Percentiles rank a stretch among this genome's conserved stretches.
phyloP scores from a whole-genome alignment of 1,284 basidiomycete species.

The Volvariella surrecta region DNA sequence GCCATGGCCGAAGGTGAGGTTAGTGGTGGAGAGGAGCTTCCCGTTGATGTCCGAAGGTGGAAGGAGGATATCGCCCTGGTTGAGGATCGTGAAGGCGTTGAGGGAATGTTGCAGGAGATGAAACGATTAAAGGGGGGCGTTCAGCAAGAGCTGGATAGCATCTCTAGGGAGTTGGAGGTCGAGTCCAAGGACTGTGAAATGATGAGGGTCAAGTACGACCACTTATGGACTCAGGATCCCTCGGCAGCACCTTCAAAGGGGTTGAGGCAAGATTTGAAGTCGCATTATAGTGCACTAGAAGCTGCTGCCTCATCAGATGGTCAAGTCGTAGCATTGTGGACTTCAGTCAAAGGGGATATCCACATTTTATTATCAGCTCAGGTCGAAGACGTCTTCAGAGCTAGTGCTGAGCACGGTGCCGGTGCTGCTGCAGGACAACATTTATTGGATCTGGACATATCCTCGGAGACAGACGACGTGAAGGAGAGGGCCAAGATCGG shows the following conservation, averaged over 20 bases:
- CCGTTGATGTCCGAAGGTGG: constrained; percentile 69
- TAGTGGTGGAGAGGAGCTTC: constrained; percentile 63
- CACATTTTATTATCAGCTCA: constrained; percentile 54
- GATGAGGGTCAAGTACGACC: constrained; percentile 80
- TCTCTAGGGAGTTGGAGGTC: constrained; percentile 59
- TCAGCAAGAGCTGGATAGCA: constrained; percentile 49
- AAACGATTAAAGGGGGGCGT: constrained; percentile 55
- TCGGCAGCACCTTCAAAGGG: constrained; percentile 66
- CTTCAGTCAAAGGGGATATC: constrained; percentile 62
- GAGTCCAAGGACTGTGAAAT: constrained; percentile 81
- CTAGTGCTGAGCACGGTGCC: constrained; percentile 17
- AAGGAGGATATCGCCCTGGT: constrained; percentile 66
- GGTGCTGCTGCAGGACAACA: constrained; percentile 35
- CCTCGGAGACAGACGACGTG: constrained; percentile 51
- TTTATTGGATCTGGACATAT: constrained; percentile 66
- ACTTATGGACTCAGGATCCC: constrained; percentile 87
- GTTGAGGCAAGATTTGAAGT: constrained; percentile 74
- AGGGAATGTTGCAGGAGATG: constrained; percentile 54
- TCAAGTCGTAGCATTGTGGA: constrained; percentile 75
- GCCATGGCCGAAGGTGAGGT: constrained; percentile 69
- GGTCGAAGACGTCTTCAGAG: constrained; percentile 67
- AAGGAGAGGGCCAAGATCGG: constrained; percentile 63
- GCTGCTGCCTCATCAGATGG: constrained; percentile 76
- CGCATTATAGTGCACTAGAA: constrained; percentile 67
- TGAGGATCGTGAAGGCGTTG: constrained; percentile 61